Conservation (phyloP, 441 rosid genomes). For the Corymbia calophylla region DNA sequence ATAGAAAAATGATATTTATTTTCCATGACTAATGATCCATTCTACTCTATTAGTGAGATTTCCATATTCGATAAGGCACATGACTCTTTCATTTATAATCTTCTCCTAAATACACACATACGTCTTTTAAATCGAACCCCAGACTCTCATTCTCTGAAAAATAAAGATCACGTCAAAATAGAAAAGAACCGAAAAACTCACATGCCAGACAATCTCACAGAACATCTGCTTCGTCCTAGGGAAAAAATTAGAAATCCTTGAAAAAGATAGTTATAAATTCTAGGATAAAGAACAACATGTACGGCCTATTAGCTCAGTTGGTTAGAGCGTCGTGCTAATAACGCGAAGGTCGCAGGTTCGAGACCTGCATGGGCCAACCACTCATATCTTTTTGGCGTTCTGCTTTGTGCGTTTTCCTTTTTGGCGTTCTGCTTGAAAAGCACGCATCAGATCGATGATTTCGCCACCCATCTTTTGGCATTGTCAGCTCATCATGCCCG, state of each 20-base stretch:
- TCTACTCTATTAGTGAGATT: neutral
- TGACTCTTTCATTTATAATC: neutral
- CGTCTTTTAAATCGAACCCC: neutral
- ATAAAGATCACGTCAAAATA: neutral
- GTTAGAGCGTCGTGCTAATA: conserved; percentile 3
- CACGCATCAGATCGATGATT: neutral
- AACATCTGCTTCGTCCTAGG: neutral
- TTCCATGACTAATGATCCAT: neutral
- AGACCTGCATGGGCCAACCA: neutral
- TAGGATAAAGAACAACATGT: fast-evolving
- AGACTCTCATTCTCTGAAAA: neutral
- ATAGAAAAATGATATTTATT: neutral
- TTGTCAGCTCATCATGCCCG: neutral
- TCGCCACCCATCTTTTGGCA: neutral
- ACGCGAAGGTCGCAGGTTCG: conserved; percentile 9
- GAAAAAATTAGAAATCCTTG: neutral
- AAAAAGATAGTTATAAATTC: fast-evolving
- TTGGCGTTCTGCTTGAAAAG: neutral
- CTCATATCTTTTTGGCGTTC: neutral
- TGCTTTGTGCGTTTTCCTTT: neutral
- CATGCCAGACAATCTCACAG: neutral
- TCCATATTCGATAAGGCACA: neutral
- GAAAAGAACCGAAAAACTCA: neutral
- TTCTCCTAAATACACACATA: neutral
- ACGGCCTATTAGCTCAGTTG: neutral